Evolutionary conservation across 1,284 basidiomycete species (phyloP), one percentile per base, ranked within the genome.

Genomic region (Earliella scabrosa): DNA sequence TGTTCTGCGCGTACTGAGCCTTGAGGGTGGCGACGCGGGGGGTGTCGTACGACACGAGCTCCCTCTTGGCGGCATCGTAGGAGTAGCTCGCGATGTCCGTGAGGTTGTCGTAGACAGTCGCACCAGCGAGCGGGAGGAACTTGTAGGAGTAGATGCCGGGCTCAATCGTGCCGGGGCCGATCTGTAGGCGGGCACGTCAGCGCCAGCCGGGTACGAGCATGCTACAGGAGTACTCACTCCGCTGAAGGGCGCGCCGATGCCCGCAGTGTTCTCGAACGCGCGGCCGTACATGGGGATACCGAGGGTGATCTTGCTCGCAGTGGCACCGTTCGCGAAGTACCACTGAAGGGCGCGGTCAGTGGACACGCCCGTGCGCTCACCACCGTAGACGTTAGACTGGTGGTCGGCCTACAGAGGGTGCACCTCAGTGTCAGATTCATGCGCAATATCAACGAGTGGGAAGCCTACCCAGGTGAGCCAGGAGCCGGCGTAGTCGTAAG

Each of bases 281-380:
- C 91, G 86, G 0, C 94, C 94, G 66, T 95, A 95, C 2, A 93
- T 74, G 2, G 93, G 93, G 67, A 95, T 87, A 83, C 94, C 94
- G 66, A 97, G 77, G 29, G 84, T 86, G 45, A 97, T 82, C 76
- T 97, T 96, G 65, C 75, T 68, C 0, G 86, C 74, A 0, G 82
- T 81, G 0, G 93, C 92, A 6, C 94, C 95, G 11, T 82, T 73
- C 6, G 76, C 71, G 16, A 81, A 63, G 71, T 91, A 97, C 71
- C 79, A 83, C 43, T 80, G 75, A 56, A 96, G 75, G 0, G 92
- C 89, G 7, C 75, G 74, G 62, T 95, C 89, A 14, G 92, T 92
- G 63, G 79, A 88, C 52, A 89, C 80, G 20, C 77, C 77, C 3
- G 84, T 86, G 34, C 81, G 77, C 1, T 73, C 72, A 5, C 85